A percentile compares a stretch with the other conserved stretches of the same genome.
phyloP scores from a whole-genome alignment of 208 protist genomes.

The Porcisia hertigi region DNA sequence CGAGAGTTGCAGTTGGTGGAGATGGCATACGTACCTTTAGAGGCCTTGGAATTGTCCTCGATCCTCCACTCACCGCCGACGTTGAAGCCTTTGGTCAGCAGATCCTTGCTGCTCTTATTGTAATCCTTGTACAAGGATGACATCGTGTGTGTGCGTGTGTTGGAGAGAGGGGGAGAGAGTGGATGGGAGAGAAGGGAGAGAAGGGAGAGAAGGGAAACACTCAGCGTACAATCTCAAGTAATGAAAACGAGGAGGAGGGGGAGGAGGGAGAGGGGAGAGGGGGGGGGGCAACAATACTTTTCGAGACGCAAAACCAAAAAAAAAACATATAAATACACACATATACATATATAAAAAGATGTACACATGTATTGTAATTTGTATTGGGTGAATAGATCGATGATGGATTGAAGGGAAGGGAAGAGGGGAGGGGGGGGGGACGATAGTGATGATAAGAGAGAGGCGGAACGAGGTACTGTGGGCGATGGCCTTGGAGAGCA shows the following conservation, averaged over 20 bases:
- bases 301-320: neutral
- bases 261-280: neutral
- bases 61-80: constrained; percentile 56
- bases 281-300: neutral
- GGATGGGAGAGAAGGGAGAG: no score
- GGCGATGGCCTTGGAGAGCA: no score
- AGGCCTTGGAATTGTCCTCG: constrained; percentile 72
- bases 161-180: neutral
- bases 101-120: constrained; percentile 67
- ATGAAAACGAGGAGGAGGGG: no score
- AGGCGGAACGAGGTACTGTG: no score
- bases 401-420: no score
- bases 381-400: neutral
- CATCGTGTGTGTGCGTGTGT: constrained; percentile 1
- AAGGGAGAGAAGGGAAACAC: no score
- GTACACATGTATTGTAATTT: neutral
- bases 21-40: constrained; percentile 45
- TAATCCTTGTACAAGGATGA: constrained; percentile 68
- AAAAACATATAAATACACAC: neutral
- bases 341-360: neutral
- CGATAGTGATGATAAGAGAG: no score
- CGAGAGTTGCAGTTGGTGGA: constrained; percentile 42
- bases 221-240: no score
- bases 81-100: constrained; percentile 70
- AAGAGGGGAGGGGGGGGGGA: no score